Base-by-base conservation (phyloP, 164 flowering plant genomes). In the Piper betle region DNA sequence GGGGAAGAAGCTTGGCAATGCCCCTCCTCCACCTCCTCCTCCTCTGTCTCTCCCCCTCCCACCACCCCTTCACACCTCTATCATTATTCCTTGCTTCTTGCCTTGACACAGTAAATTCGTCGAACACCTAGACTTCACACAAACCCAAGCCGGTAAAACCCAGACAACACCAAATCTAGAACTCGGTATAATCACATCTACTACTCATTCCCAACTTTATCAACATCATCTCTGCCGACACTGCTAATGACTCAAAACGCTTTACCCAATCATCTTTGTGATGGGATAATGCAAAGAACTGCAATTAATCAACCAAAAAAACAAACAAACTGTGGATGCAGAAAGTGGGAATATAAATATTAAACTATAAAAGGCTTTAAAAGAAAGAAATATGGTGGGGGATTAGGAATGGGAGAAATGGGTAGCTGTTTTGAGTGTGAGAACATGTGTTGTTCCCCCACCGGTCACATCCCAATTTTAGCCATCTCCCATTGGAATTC, bases 151-250 rank as follows among this genome's bases (percentile, higher is more conserved):
- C 56, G 67, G 63, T 62, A 33, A 19, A 46, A 52, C 11, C 42
- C n/a, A 13, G 20, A 52, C 9, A 48, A 18, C 10, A 37, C 33
- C 3, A 40, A 41, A 48, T 9, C 9, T 16, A 38, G 56, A 56
- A 59, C 59, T 57, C 52, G 55, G 52, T 33, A 48, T 55, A 41
- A 56, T 39, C 68, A 37, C 66, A 38, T 59, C 62, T 55, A 56
- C 11, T 2, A 6, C 11, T 42, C 46, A 6, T 10, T 42, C 46
- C 6, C 46, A 6, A 39, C 33, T 25, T 25, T 64, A 62, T 71
- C 65, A 74, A 71, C 66, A 71, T 64, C 70, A 59, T 68, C 72
- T 71, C 78, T 74, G 78, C 78, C 78, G 78, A 74, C 78, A 74
- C 74, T 37, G 41, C 68, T 33, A 62, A 71, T 62, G 69, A 62